These are phyloP conservation scores for Leucoagaricus sp. DNA, from an alignment of 1,284 basidiomycete species.

Conservation along the genomic window DNA sequence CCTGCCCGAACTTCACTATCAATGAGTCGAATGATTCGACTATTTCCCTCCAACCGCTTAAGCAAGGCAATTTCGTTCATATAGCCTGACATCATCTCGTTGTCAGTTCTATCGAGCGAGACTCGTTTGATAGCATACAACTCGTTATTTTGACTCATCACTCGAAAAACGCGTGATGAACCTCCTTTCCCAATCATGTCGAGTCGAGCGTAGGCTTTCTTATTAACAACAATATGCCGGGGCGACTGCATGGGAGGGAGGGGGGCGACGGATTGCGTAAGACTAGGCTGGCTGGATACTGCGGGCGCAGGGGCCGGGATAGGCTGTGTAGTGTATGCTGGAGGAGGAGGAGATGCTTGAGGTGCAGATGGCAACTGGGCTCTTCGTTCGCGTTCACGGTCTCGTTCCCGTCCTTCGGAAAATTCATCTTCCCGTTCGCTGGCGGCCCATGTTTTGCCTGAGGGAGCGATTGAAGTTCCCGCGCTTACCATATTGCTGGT, in stretches of 20 bases:
- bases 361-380: constrained; percentile 18
- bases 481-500: constrained; percentile 36
- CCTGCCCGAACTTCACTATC: constrained; percentile 80
- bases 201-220: constrained; percentile 77
- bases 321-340: constrained; percentile 11
- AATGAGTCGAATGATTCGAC: constrained; percentile 84
- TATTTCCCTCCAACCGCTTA: constrained; percentile 85
- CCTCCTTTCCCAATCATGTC: constrained; percentile 92
- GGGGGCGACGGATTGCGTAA: constrained; percentile 12
- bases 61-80: constrained; percentile 92
- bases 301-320: constrained; percentile 21
- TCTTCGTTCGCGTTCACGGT: constrained; percentile 20
- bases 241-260: constrained; percentile 20
- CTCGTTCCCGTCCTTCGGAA: constrained; percentile 26
- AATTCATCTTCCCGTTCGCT: constrained; percentile 42
- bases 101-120: constrained; percentile 80
- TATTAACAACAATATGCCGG: constrained; percentile 62
- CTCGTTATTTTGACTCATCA: constrained; percentile 75
- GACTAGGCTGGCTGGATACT: neutral
- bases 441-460: constrained; percentile 52
- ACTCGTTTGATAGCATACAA: constrained; percentile 91
- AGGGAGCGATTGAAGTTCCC: constrained; percentile 18
- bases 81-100: constrained; percentile 87
- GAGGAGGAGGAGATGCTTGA: constrained; percentile 7
- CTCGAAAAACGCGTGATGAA: constrained; percentile 91